Percentiles rank a stretch among this genome's conserved stretches.
These are phyloP conservation scores for Nyctanthes arbortristis DNA, from an alignment of 257 asterid genomes.

Conservation along the genomic window DNA sequence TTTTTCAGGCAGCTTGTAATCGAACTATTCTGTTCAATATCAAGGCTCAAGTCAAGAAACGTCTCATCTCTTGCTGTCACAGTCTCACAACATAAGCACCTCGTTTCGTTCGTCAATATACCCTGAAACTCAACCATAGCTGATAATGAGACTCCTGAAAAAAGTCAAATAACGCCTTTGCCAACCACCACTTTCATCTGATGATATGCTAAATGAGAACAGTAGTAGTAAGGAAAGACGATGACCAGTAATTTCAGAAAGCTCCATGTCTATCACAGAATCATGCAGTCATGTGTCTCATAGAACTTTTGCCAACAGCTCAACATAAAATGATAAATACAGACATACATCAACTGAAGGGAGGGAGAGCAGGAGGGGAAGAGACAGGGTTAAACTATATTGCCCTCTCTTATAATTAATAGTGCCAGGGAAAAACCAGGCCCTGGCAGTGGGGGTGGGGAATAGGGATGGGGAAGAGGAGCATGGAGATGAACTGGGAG, in stretches of 20 bases:
- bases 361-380: neutral
- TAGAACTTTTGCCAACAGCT: neutral
- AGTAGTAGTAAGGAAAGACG: neutral
- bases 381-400: neutral
- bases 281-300: neutral
- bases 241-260: neutral
- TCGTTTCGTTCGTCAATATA: slow-evolving; percentile 58
- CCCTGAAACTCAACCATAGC: slow-evolving; percentile 41
- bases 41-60: slow-evolving; percentile 66
- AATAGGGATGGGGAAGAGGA: neutral
- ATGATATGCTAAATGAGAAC: neutral
- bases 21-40: slow-evolving; percentile 70
- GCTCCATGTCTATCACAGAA: neutral
- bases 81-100: slow-evolving; percentile 67
- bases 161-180: neutral
- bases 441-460: no score
- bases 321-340: neutral
- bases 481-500: slow-evolving; percentile 18
- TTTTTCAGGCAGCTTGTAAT: slow-evolving; percentile 67
- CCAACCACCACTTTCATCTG: neutral
- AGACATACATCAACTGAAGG: neutral
- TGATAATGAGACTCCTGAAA: slow-evolving; percentile 4
- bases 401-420: neutral
- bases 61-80: slow-evolving; percentile 71
- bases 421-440: neutral